phyloP scores from a whole-genome alignment of 805 yeast species.

The Starmerella geochares region DNA sequence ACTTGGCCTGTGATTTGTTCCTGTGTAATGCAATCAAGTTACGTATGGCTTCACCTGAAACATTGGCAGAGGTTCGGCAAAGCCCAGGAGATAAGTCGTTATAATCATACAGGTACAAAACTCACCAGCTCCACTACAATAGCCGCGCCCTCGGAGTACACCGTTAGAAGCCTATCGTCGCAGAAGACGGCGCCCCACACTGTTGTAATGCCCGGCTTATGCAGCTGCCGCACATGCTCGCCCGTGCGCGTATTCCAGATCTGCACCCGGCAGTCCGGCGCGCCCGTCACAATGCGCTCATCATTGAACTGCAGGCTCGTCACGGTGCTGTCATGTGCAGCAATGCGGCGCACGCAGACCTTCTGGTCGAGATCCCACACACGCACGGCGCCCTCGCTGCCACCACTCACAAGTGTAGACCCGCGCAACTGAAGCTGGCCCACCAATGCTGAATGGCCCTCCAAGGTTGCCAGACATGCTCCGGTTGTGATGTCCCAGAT shows the following conservation, averaged over 20 bases:
- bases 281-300: constrained; percentile 36
- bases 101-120: constrained; percentile 22
- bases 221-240: constrained; percentile 32
- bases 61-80: too few species aligned
- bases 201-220: constrained; percentile 28
- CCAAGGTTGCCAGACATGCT: constrained; percentile 59
- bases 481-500: constrained; percentile 94
- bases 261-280: constrained; percentile 36
- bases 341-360: constrained; percentile 56
- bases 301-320: constrained; percentile 36
- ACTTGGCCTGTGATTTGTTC: too few species aligned
- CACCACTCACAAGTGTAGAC: constrained; percentile 70
- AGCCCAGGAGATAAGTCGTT: too few species aligned
- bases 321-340: constrained; percentile 38
- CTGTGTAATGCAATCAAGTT: not conserved
- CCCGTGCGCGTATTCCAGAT: constrained; percentile 37
- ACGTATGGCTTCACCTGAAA: too few species aligned
- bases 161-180: constrained; percentile 34
- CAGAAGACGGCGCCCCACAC: constrained; percentile 37
- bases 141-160: constrained; percentile 24
- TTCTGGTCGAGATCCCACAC: constrained; percentile 75
- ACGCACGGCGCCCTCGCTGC: constrained; percentile 71
- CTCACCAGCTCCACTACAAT: constrained; percentile 33
- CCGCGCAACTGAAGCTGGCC: constrained; percentile 72
- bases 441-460: constrained; percentile 86